Evolutionary conservation across 139 green algal species (phyloP).

Genomic region (Chlamydomonas applanata): DNA sequence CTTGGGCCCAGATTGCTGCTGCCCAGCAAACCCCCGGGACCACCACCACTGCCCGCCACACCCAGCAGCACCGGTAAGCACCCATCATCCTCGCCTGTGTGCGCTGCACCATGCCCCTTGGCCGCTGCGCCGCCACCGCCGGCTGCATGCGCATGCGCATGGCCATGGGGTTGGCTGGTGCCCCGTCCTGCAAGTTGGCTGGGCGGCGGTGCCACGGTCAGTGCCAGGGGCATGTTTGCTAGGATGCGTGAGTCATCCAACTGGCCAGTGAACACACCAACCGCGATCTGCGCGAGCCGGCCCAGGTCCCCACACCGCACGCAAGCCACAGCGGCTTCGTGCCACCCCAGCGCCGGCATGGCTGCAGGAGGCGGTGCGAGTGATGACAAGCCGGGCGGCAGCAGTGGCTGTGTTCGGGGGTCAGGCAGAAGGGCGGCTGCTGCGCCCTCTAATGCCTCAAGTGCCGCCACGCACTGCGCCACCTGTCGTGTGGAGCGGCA

Average conservation of each 20-base stretch:
- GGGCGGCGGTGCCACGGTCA: not conserved
- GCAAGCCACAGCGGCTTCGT: conserved; percentile 2
- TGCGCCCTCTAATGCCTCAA: conserved; percentile 20
- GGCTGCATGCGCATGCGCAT: not conserved
- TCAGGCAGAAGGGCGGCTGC: conserved; percentile 13
- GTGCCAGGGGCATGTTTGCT: conserved; percentile 3
- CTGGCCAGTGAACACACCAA: not conserved
- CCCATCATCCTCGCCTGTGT: not conserved
- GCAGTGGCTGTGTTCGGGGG: not conserved
- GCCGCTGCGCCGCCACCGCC: not conserved
- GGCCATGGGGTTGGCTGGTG: not conserved
- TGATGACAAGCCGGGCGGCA: not conserved
- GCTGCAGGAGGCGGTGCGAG: conserved; percentile 3
- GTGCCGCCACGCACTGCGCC: conserved; percentile 16
- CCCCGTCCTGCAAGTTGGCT: not conserved
- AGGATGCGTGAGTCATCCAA: conserved; percentile 17
- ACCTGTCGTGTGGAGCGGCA: not conserved
- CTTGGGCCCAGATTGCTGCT: conserved; percentile 3
- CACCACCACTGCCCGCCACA: no score
- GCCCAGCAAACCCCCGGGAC: not conserved
- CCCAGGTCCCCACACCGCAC: not conserved
- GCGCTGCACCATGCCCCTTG: not conserved
- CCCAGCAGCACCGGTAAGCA: not conserved
- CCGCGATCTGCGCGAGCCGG: not conserved
- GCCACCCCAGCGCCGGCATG: conserved; percentile 1